These are phyloP conservation scores for Silene uniflora DNA, from an alignment of 148 eudicot species.

Conservation along the genomic window DNA sequence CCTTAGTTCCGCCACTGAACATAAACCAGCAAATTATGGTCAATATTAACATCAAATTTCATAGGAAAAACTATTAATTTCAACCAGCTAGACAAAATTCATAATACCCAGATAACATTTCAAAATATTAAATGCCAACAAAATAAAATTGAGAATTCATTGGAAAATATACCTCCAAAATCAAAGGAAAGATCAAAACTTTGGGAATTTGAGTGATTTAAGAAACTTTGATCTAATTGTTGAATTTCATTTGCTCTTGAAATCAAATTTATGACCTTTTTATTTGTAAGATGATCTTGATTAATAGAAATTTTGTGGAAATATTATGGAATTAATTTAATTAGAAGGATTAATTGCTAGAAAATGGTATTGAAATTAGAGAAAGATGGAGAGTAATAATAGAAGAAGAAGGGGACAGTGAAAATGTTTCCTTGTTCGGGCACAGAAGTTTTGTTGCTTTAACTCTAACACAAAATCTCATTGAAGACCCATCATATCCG, in stretches of 20 bases:
- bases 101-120: no score
- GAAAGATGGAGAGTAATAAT: no score
- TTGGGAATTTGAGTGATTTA: conserved; percentile 7
- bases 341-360: background rate
- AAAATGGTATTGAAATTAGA: no score
- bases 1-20: background rate
- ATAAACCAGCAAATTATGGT: background rate
- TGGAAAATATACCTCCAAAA: conserved; percentile 18
- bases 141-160: conserved; percentile 12
- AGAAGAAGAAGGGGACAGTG: background rate
- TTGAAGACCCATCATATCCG: no score
- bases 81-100: no score
- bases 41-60: no score
- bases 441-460: no score
- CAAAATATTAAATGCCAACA: background rate
- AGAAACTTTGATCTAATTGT: conserved; percentile 6
- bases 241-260: background rate
- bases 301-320: background rate
- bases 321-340: no score
- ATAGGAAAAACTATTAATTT: no score
- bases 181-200: conserved; percentile 1
- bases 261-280: background rate
- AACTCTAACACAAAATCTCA: no score
- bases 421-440: background rate
- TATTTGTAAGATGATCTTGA: background rate